A percentile compares a stretch with the other conserved stretches of the same genome.
These are phyloP conservation scores for Curvularia lunata DNA, from an alignment of 2,329 filamentous ascomycete genomes.

Conservation along the genomic window DNA sequence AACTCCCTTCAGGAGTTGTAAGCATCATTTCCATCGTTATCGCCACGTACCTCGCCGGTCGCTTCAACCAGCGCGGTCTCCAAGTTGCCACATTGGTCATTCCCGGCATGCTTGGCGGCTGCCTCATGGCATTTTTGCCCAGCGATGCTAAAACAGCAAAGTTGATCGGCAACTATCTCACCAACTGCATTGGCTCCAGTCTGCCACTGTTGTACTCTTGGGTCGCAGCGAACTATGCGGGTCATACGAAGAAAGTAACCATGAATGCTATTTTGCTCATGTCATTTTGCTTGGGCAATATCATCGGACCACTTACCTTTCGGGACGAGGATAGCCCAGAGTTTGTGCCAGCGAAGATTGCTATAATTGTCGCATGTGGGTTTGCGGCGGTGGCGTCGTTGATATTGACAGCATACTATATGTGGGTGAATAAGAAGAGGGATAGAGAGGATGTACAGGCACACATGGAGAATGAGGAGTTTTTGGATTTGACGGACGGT, in stretches of 20 bases:
- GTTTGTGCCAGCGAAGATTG: slow-evolving; percentile 56
- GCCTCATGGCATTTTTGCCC: slow-evolving; percentile 32
- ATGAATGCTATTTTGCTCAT: slow-evolving; percentile 57
- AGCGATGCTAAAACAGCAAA: slow-evolving; percentile 22
- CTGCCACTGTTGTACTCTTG: slow-evolving; percentile 47
- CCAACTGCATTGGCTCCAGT: slow-evolving; percentile 49
- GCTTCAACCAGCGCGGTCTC: slow-evolving; percentile 31
- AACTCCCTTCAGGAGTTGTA: slow-evolving; percentile 35
- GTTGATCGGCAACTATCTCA: slow-evolving; percentile 54
- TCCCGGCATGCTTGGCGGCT: slow-evolving; percentile 29
- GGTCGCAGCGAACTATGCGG: slow-evolving; percentile 55
- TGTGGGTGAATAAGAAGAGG: slow-evolving; percentile 41
- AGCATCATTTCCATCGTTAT: slow-evolving; percentile 31
- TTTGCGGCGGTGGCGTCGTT: slow-evolving; percentile 52
- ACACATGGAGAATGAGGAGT: slow-evolving; percentile 39
- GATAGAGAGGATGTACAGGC: slow-evolving; percentile 20
- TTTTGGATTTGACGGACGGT: slow-evolving; percentile 47
- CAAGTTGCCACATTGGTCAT: slow-evolving; percentile 27
- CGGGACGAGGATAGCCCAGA: slow-evolving; percentile 41
- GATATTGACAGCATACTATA: slow-evolving; percentile 36
- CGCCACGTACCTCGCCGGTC: slow-evolving; percentile 32
- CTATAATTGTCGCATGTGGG: slow-evolving; percentile 33
- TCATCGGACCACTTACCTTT: slow-evolving; percentile 53
- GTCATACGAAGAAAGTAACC: slow-evolving; percentile 59
- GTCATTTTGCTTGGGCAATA: slow-evolving; percentile 53